These are phyloP conservation scores for Diplotaxis tenuifolia DNA, from an alignment of 345 rosid species.

Conservation along the genomic window DNA sequence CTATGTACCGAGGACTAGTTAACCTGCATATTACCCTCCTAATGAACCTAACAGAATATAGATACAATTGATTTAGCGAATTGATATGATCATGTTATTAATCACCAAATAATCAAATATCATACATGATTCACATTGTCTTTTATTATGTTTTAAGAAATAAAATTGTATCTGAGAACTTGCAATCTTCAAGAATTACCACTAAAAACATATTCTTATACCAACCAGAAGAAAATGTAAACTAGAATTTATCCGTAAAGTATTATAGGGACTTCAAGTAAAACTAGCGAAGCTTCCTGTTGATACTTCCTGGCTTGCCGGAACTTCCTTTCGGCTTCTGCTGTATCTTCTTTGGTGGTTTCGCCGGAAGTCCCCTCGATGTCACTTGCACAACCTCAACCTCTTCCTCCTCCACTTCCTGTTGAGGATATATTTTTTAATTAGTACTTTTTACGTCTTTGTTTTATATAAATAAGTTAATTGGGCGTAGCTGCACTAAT, in stretches of 20 bases:
- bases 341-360: background rate
- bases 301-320: background rate
- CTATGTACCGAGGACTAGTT: background rate
- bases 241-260: background rate
- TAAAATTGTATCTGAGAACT: background rate
- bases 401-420: background rate
- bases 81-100: background rate
- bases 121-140: background rate
- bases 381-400: background rate
- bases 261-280: background rate
- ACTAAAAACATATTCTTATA: background rate
- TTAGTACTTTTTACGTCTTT: background rate
- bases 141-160: background rate
- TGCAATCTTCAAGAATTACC: background rate
- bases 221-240: background rate
- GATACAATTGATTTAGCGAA: slow-evolving; percentile 6
- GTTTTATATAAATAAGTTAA: background rate
- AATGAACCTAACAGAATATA: background rate
- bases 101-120: background rate
- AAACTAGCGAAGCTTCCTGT: background rate
- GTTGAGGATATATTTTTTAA: background rate
- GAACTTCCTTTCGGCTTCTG: background rate
- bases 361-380: background rate
- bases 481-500: background rate
- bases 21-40: too few relatives aligned